phyloP scores from a whole-genome alignment of 2,329 filamentous ascomycete genomes.

The Arachnomyces sp. region DNA sequence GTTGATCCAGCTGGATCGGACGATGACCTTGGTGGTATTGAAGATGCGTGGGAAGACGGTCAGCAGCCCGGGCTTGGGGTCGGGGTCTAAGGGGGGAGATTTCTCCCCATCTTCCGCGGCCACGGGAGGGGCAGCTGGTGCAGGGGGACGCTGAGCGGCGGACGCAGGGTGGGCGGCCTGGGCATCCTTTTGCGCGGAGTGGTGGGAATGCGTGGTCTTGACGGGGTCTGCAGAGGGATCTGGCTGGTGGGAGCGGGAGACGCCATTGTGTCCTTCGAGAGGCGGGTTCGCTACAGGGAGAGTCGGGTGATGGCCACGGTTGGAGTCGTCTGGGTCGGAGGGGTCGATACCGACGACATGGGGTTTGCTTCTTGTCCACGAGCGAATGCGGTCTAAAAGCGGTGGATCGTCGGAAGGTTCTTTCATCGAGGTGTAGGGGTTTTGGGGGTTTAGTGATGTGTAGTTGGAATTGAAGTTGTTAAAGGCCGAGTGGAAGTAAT shows the following conservation, averaged over 20 bases:
- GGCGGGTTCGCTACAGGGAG: slow-evolving; percentile 6
- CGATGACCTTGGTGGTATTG: slow-evolving; percentile 47
- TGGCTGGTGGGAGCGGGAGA: neutral
- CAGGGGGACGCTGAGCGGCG: slow-evolving; percentile 10
- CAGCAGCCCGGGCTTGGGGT: slow-evolving; percentile 29
- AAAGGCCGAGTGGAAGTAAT: too few relatives aligned
- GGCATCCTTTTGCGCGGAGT: slow-evolving; percentile 8
- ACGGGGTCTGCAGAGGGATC: slow-evolving; percentile 9
- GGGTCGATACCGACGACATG: slow-evolving; percentile 30
- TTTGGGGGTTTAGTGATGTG: neutral
- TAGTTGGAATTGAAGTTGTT: too few relatives aligned
- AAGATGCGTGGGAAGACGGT: slow-evolving; percentile 44
- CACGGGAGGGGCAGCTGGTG: slow-evolving; percentile 32
- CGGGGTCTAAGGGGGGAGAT: slow-evolving; percentile 44
- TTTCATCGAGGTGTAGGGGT: slow-evolving; percentile 41
- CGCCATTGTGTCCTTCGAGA: slow-evolving; percentile 1
- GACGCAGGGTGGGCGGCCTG: slow-evolving; percentile 1
- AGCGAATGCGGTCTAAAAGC: slow-evolving; percentile 44
- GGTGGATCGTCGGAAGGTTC: slow-evolving; percentile 45
- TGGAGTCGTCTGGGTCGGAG: slow-evolving; percentile 22
- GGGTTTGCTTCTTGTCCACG: slow-evolving; percentile 36
- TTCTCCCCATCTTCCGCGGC: slow-evolving; percentile 44
- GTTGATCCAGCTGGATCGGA: slow-evolving; percentile 50
- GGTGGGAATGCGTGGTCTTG: slow-evolving; percentile 1
- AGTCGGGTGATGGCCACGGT: slow-evolving; percentile 16